These are phyloP conservation scores for Scheffersomyces insectosa DNA, from an alignment of 1,139 yeast genomes.

Conservation along the genomic window DNA sequence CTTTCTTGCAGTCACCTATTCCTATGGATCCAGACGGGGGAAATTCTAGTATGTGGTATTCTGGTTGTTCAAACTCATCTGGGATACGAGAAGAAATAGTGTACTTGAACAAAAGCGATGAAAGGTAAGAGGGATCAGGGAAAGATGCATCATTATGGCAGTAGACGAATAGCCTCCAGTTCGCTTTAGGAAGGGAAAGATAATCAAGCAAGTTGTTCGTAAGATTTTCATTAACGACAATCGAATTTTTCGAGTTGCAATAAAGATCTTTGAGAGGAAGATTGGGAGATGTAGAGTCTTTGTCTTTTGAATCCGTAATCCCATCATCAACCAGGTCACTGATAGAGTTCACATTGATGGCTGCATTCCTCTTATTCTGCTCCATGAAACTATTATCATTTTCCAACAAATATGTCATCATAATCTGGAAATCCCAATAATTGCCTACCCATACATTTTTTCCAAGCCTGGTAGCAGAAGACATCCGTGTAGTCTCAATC, in stretches of 20 bases:
- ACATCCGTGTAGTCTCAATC: constrained; percentile 79
- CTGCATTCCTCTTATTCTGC: constrained; percentile 4
- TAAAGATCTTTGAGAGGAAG: constrained; percentile 33
- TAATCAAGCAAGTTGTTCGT: constrained; percentile 13
- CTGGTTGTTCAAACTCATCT: constrained; percentile 17
- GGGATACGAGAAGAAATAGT: constrained; percentile 27
- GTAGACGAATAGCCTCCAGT: constrained; percentile 39
- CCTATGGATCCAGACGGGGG: constrained; percentile 87
- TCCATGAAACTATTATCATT: constrained; percentile 10
- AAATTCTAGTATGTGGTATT: constrained; percentile 54
- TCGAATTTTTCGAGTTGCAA: constrained; percentile 53
- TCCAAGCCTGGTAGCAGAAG: constrained; percentile 66
- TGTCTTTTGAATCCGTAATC: too few relatives aligned
- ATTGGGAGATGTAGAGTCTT: not conserved
- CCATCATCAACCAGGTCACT: constrained; percentile 1
- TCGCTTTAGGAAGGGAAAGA: constrained; percentile 37
- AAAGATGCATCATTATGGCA: constrained; percentile 59
- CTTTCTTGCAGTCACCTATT: constrained; percentile 63
- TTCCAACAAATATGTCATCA: constrained; percentile 28
- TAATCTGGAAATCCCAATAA: constrained; percentile 48
- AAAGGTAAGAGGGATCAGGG: constrained; percentile 45
- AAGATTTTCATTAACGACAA: constrained; percentile 32
- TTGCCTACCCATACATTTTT: constrained; percentile 80
- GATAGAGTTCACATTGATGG: not conserved
- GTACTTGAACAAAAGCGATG: constrained; percentile 34